Base-by-base conservation (phyloP, 1,284 basidiomycete genomes). In the Jaminaea rosea region DNA sequence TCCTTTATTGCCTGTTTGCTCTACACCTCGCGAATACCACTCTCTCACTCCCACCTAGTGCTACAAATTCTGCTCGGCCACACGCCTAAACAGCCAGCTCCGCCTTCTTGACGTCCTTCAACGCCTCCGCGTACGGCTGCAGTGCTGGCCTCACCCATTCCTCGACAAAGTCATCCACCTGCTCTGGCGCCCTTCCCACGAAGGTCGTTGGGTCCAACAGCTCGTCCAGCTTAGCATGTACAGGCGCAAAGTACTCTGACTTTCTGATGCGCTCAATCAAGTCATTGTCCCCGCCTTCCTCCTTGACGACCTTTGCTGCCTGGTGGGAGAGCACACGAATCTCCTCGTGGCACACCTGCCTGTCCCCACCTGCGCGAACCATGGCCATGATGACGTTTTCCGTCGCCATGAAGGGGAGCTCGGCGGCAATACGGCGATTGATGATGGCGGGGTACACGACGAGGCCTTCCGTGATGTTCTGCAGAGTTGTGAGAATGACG, bases 341-440 rank as follows among this genome's bases (percentile, higher is more conserved):
- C 76, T 88, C 86, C 77, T 97, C 94, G 76, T 98, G 93, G 32
- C 90, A 91, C 75, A 88, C 87, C 77, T 98, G 94, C 34, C 94
- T 81, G 75, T 98, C 93, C 1, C 92, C 94, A 36, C 92, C 92
- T 50, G 76, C 75, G 77, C 93, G 93, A 55, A 98, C 94, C 58
- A 98, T 85, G 10, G 91, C 91, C 94, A 99, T 98, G 79, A 98
- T 98, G 76, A 99, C 82, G 77, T 98, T 98, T 77, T 96, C 91
- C 2, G 91, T 77, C 2, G 75, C 76, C 94, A 99, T 99, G 81
- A 98, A 98, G 1, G 94, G 94, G 29, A 99, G 80, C 77, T 99
- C 94, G 75, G 94, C 88, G 19, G 83, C 77, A 74, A 99, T 93
- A 37, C 89, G 84, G 41, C 91, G 83, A 4, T 80, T 85, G 67